A percentile compares a stretch with the other conserved stretches of the same genome.
phyloP scores from a whole-genome alignment of 2,329 filamentous ascomycete genomes.

The Fusarium papillatum region DNA sequence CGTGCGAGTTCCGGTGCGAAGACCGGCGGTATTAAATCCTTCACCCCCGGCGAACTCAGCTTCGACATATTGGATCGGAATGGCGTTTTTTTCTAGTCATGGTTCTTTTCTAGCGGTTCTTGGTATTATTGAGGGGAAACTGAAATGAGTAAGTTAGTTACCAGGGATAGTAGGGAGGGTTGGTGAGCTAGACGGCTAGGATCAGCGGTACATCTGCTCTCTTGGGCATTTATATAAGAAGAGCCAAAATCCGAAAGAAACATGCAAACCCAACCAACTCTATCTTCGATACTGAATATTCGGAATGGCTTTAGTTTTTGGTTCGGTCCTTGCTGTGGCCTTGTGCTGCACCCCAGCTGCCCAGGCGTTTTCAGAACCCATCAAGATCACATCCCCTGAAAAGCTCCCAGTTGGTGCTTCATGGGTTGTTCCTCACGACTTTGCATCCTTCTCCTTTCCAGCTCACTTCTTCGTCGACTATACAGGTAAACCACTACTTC shows the following conservation, averaged over 20 bases:
- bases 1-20: constrained; percentile 4
- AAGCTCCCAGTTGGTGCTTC: not conserved
- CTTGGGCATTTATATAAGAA: not conserved
- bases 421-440: not conserved
- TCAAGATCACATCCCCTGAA: not conserved
- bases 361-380: not conserved
- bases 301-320: not conserved
- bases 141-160: not conserved
- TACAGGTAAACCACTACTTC: not conserved
- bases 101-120: not conserved
- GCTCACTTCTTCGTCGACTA: not conserved
- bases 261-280: not conserved
- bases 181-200: not conserved
- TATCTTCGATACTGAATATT: not conserved
- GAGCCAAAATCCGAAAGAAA: not conserved
- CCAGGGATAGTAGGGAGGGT: not conserved
- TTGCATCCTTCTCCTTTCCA: constrained; percentile 3
- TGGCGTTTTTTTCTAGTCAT: not conserved
- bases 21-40: not conserved
- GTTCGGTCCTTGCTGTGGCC: not conserved
- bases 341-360: not conserved
- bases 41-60: not conserved
- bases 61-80: not conserved
- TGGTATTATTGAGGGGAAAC: not conserved
- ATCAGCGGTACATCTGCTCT: not conserved